Percentiles rank a stretch among this genome's conserved stretches.
phyloP scores from a whole-genome alignment of 202 grass and related monocot genomes.

The Zizania palustris region DNA sequence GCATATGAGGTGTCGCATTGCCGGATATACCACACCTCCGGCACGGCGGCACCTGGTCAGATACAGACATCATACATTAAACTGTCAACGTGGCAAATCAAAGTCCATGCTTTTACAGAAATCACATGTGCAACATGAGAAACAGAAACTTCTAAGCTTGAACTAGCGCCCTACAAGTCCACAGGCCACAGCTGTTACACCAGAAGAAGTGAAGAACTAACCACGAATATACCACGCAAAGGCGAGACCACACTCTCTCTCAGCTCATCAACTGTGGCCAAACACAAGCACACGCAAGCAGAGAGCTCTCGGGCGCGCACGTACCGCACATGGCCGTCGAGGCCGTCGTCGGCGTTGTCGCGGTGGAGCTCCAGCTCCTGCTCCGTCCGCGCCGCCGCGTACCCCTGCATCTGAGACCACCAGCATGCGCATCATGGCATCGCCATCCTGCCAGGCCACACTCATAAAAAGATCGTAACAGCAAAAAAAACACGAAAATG shows the following conservation, averaged over 20 bases:
- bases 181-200: too few species aligned
- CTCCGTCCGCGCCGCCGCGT: constrained; percentile 21
- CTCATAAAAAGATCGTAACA: background rate
- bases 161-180: constrained; percentile 6
- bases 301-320: constrained; percentile 21
- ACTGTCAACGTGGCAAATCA: background rate
- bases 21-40: constrained; percentile 71
- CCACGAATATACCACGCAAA: background rate
- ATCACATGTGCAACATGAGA: constrained; percentile 11
- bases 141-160: constrained; percentile 23
- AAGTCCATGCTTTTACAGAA: background rate
- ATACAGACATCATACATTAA: too few species aligned
- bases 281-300: background rate
- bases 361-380: constrained; percentile 58
- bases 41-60: constrained; percentile 67
- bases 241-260: background rate
- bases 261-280: background rate
- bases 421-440: constrained; percentile 73
- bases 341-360: constrained; percentile 49
- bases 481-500: background rate
- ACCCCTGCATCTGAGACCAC: constrained; percentile 51
- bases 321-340: constrained; percentile 62
- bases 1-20: constrained; percentile 79
- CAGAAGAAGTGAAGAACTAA: background rate
- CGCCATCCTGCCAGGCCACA: constrained; percentile 43